Percentiles rank a stretch among this genome's conserved stretches.
Conservation (phyloP, 2,329 filamentous ascomycete genomes). For the Sarocladium kiliense region DNA sequence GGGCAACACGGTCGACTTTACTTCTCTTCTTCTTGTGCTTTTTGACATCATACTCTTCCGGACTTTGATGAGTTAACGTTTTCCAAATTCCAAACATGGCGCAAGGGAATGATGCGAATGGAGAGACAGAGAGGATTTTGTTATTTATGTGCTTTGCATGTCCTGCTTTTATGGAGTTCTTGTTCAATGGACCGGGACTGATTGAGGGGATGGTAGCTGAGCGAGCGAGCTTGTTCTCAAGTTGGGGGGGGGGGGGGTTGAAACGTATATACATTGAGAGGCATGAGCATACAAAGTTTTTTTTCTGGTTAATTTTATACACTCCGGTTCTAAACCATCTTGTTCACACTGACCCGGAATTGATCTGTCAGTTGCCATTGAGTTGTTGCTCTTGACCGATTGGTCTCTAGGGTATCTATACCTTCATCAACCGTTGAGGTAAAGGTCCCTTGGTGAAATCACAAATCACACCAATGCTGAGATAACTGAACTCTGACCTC, state of each 20-base stretch:
- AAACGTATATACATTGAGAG: neutral
- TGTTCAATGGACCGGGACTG: too few relatives aligned
- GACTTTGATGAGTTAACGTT: neutral
- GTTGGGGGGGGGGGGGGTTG: neutral
- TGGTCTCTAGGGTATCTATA: too few relatives aligned
- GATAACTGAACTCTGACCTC: too few relatives aligned
- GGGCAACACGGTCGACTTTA: neutral
- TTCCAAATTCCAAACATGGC: neutral
- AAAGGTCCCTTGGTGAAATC: too few relatives aligned
- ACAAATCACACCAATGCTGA: too few relatives aligned
- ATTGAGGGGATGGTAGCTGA: neutral
- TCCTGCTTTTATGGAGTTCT: too few relatives aligned
- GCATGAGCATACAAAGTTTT: conserved; percentile 4
- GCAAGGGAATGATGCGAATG: neutral
- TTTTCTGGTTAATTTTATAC: neutral
- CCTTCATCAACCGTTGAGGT: too few relatives aligned
- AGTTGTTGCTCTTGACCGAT: too few relatives aligned
- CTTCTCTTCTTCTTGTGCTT: neutral
- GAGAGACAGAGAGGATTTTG: neutral
- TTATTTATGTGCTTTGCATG: too few relatives aligned
- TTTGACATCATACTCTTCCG: neutral
- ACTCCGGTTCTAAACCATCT: neutral
- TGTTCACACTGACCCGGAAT: too few relatives aligned
- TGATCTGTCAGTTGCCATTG: too few relatives aligned
- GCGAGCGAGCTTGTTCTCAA: neutral